Base-by-base conservation (phyloP, 2,329 filamentous ascomycete species). In the Nemania diffusa region DNA sequence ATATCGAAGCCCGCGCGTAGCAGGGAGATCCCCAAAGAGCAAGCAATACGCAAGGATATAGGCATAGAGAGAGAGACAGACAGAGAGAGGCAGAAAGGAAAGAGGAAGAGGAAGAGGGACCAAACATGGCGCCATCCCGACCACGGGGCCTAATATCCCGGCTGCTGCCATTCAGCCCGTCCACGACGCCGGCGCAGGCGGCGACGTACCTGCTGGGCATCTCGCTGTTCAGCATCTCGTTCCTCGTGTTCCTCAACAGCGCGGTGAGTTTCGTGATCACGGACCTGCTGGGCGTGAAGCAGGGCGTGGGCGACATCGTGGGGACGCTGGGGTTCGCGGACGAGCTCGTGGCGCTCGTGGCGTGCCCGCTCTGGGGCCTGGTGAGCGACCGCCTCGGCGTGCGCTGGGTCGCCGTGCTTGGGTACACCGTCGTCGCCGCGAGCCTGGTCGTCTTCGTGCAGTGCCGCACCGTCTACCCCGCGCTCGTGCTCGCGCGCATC, bases 201-300 rank as follows among this genome's bases (percentile, higher is more conserved):
- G 78, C 86, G 64, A 91, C 92, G 32, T 97, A 97, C 79, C 88
- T 97, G 40, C 85, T 94, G 71, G 91, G 90, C 77, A 91, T 96
- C 75, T 92, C 91, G 68, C 88, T 97, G 73, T 95, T 95, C 83
- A 93, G 90, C 79, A 96, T 97, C 76, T 91, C 91, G 62, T 96
- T 96, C 82, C 90, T 97, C 71, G 93, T 97, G 75, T 97, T 97
- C 81, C 87, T 97, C 69, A 96, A 96, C 83, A 92, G 90, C 82
- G 91, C 89, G 76, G 85, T 96, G 67, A 93, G 91, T 62, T 97
- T 96, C 80, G 91, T 96, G 66, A 89, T 97, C 68, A 95, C 92
- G 68, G 91, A 95, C 78, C 86, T 93, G 69, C 90, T 97, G 72
- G 92, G 91, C 67, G 85, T 91, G 74, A 90, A 91, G 76, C 80